Base-by-base conservation (phyloP, 169 alveolate genomes). In the Plasmodium sp. region DNA sequence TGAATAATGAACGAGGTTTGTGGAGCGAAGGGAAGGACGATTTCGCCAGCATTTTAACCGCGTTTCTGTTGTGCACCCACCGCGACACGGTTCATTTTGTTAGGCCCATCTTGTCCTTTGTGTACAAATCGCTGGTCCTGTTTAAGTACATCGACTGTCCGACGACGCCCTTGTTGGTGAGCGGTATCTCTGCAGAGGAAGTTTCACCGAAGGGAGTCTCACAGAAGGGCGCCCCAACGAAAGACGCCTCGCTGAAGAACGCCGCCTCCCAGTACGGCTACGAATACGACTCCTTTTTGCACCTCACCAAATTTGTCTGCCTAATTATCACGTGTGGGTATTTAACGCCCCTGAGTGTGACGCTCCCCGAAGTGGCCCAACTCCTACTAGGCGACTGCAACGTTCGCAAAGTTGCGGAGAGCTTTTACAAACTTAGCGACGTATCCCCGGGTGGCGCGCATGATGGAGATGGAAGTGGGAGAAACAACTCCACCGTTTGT, bases 261-360 rank as follows among this genome's bases (percentile, higher is more conserved):
- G 48, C 75, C 16, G 56, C 67, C 16, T 83, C 80, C 22, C 48
- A 86, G 14, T 86, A 86, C 43, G 80, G 81, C 67, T 86, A 86
- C 39, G 86, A 86, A 56, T 77, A 36, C 71, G 93, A 86, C 2
- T 86, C 93, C 27, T 86, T 86, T 33, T 74, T 77, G 81, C 51
- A 75, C 67, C 31, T 86, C 43, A 71, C 73, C 3, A 86, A 86
- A 86, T 56, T 75, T 75, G 45, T 86, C 12, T 75, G 43, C 45
- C 33, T 86, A 75, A 86, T 86, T 31, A 75, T 86, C 31, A 86
- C 81, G 31, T 86, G 93, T 45, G 93, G 93, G 58, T 86, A 86
- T 86, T 86, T 86, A 77, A 86, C 77, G 93, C 86, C 93, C 81
- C n/a, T 86, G 9, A 67, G 56, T 56, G n/a, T n/a, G 41, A 22